These are phyloP conservation scores for Artemisia annua DNA, from an alignment of 129 eudicot species.

Conservation along the genomic window DNA sequence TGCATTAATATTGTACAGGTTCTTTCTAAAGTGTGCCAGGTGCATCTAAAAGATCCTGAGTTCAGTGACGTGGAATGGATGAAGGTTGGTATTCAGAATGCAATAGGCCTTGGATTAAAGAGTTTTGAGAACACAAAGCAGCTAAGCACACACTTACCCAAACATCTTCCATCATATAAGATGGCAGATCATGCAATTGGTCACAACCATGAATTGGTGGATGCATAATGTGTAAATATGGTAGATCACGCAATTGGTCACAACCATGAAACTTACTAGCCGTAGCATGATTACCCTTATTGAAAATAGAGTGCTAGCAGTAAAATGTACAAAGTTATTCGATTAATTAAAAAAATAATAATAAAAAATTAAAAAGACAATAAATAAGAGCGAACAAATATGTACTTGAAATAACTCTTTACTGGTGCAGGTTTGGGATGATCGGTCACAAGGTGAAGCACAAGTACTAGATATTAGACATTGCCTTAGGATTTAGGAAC, in stretches of 20 bases:
- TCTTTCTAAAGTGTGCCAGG: background rate
- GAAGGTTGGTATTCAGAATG: no score
- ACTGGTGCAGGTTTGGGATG: slow-evolving; percentile 59
- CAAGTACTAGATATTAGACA: slow-evolving; percentile 79
- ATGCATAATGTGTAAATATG: slow-evolving; percentile 53
- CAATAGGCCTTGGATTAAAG: no score
- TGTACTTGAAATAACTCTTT: background rate
- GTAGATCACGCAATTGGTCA: slow-evolving; percentile 86
- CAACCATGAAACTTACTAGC: slow-evolving; percentile 83
- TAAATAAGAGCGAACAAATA: background rate
- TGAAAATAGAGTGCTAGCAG: slow-evolving; percentile 73
- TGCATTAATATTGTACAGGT: no score
- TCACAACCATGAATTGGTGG: slow-evolving; percentile 63
- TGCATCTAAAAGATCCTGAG: no score
- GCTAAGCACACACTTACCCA: no score
- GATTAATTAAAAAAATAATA: background rate
- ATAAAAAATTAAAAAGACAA: background rate
- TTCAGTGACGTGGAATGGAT: no score
- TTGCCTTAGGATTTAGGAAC: slow-evolving; percentile 52
- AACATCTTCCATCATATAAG: no score
- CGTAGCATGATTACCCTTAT: slow-evolving; percentile 69
- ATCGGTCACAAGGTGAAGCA: slow-evolving; percentile 81
- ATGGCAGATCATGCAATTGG: no score
- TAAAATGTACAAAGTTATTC: slow-evolving; percentile 18
- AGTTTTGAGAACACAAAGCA: no score